These are phyloP conservation scores for Penicillium bialowiezense DNA, from an alignment of 495 filamentous ascomycete species.

Conservation along the genomic window DNA sequence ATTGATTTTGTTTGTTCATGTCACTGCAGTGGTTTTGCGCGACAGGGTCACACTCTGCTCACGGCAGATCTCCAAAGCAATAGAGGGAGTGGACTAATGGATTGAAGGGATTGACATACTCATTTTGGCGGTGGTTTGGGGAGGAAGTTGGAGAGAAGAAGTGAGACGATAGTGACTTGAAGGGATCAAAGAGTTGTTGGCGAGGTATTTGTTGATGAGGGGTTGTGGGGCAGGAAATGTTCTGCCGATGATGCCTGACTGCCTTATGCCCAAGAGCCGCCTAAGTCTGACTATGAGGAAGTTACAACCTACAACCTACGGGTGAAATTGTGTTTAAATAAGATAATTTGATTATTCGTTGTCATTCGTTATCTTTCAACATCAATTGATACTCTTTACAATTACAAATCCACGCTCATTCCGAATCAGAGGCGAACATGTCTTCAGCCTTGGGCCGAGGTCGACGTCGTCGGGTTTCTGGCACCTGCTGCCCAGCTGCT, in stretches of 20 bases:
- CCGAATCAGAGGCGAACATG: slow-evolving; percentile 79
- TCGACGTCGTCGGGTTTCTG: slow-evolving; percentile 33
- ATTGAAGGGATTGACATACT: no score
- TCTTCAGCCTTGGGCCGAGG: slow-evolving; percentile 83
- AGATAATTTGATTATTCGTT: not conserved
- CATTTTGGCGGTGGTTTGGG: slow-evolving; percentile 33
- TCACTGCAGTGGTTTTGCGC: not conserved
- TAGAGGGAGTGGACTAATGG: no score
- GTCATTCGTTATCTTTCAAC: not conserved
- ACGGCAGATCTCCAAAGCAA: no score
- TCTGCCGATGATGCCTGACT: slow-evolving; percentile 23
- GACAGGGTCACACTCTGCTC: slow-evolving; percentile 13
- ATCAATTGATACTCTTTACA: slow-evolving; percentile 13
- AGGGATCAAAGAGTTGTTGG: slow-evolving; percentile 13
- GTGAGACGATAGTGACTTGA: slow-evolving; percentile 9
- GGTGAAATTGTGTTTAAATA: not conserved
- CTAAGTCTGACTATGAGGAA: no score
- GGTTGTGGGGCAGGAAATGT: slow-evolving; percentile 30
- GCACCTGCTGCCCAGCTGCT: slow-evolving; percentile 8
- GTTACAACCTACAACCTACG: no score
- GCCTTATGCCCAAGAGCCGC: slow-evolving; percentile 16
- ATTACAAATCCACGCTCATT: slow-evolving; percentile 27
- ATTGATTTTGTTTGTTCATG: not conserved
- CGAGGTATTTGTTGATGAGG: slow-evolving; percentile 34
- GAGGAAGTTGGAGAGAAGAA: not conserved